Evolutionary conservation across 2,329 filamentous ascomycete species (phyloP), one percentile per base, ranked within the genome.

Genomic region (Ceratocystis colombiana): DNA sequence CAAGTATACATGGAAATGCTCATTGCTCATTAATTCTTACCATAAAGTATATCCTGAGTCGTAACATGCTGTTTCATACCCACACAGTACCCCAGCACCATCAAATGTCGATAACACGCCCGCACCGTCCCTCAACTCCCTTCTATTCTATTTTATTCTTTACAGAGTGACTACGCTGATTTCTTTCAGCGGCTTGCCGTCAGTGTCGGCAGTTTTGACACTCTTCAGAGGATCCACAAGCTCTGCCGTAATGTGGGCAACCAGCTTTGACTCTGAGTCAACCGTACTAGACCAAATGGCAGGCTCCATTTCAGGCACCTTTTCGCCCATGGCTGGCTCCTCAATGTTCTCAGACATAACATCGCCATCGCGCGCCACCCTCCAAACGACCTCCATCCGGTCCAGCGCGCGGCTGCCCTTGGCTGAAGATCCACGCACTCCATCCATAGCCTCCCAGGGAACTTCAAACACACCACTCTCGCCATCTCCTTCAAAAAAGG

Each of bases 341-440:
- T 86, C 77, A 46, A 80, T 69, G 17, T 69, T 70, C 28, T 73
- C 72, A 50, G 75, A 73, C 5, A 70, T 71, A 0, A 74, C 37
- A 8, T 57, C 45, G 5, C 65, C 48, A 41, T 64, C 62, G 22
- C 53, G 50, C 4, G 63, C 66, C 1, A 76, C 75, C 50, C 85
- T 84, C 94, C 94, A 99, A 0, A 96, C 87, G 0, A 97, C 88
- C 10, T 89, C 86, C 28, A 97, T 78, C 50, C 84, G 83, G 73
- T 99, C 93, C 7, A 96, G 84, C 0, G 89, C 90, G 55, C 87
- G 81, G 0, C 88, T 88, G 0, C 94, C 94, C 74, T 96, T 96
- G 41, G 86, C 82, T 25, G 81, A 85, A 3, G 88, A 92, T 0
- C 94, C 94, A 74, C 96, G 96, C 75, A 99, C 92, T 2, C 94